Base-by-base conservation (phyloP, 192 early-diverging fungal genomes). In the Mortierella hygrophila region DNA sequence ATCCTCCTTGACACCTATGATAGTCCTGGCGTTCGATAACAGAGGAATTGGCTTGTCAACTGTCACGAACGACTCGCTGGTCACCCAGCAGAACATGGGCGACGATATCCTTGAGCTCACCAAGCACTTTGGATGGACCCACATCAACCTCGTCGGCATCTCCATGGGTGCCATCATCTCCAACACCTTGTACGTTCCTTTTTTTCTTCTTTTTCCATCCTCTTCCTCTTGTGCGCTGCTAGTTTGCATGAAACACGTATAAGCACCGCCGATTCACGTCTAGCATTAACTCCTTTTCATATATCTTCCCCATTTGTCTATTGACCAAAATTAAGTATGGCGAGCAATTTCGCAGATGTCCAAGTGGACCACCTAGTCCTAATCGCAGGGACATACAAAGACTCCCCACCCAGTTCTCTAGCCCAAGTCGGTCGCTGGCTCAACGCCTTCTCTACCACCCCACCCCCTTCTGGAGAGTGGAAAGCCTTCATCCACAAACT, bases 41-140 rank as follows among this genome's bases (percentile, higher is more conserved):
- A 26, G 72, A 49, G 72, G 72, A 1, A 74, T 74, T 35, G 72
- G 72, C 23, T n/a, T 47, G 32, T 74, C 72, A 41, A 74, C 72
- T 29, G 72, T 74, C 41, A 74, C 41, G 26, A 74, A 74, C 47
- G 11, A 46, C 72, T 55, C 72, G 0, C 29, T 49, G 0, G 42
- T 74, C 32, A 74, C 72, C 3, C 72, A 23, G 0, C n/a, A 74
- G 44, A 74, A 54, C 47, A 74, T 74, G 72, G 72, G 44, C 8
- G 16, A 46, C 26, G 72, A 74, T 74, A 46, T 74, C 49, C 72
- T 29, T 35, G 29, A 49, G 29, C 49, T 74, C 41, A 21, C 49
- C n/a, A 41, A 74, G 46, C 44, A 74, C 46, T 74, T 74, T 52
- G 47, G 47, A 4, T 74, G 72, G 72, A 74, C 41, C 6, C 21